Evolutionary conservation across 495 filamentous ascomycete species (phyloP), one percentile per base, ranked within the genome.

Genomic region (Aspergillus funiculosus): DNA sequence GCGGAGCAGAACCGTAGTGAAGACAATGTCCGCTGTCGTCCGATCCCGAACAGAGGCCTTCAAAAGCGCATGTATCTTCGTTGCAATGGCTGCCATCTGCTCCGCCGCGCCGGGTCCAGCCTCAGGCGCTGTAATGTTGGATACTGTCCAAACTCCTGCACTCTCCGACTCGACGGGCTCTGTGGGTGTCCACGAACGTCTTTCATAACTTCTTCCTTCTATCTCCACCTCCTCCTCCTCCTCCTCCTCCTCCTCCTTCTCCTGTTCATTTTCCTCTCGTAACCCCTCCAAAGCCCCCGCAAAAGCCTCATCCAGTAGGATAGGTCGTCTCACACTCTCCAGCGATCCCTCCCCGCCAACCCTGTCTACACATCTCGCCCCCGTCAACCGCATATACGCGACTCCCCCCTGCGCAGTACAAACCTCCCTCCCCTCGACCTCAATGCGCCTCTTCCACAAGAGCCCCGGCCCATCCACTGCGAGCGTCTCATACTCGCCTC

Each of bases 401-500:
- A 77, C 82, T 10, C 90, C 89, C 4, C 86, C 88, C 4, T 81
- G 86, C 37, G 80, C 86, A 34, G 50, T 59, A 10, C 82, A 67
- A 24, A 83, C 66, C 43, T 66, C 66, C 51, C 70, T 71, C 8
- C 76, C 73, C 1, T 64, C 71, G 18, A 97, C 68, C 39, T 77
- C 73, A 47, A 98, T 85, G 42, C 73, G 74, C 46, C 72, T 71
- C 64, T 79, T 83, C 71, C 88, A 95, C 50, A 94, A 54, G 46
- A 68, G 66, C 1, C 54, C 46, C 2, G 90, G 91, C 21, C 89
- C 92, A 65, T 87, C 79, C 21, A 97, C 53, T 26, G 90, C 87
- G 17, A 98, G 65, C 15, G 88, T 97, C 74, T 98, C 92, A 68
- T 91, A 98, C 72, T 98, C 92, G 3, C 94, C 92, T 2, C 92